Evolutionary conservation across 495 filamentous ascomycete genomes (phyloP), one percentile per base, ranked within the genome.

Genomic region (Hypoxylon fragiforme): DNA sequence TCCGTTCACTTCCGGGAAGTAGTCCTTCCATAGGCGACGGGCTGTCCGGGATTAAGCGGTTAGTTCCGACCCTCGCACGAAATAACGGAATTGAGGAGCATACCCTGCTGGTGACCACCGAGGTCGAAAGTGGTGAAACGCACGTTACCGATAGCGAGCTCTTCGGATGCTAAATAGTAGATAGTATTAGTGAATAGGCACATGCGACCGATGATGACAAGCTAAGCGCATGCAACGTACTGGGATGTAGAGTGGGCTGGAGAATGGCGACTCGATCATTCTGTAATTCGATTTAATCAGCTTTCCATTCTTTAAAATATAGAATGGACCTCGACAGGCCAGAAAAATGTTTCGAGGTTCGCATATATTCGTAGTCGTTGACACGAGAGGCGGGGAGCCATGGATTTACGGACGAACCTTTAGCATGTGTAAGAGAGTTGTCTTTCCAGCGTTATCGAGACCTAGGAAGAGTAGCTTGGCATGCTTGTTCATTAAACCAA

Each of bases 401-500:
- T 30, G 46, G 46, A 51, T 48, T 16, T 43, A 14, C 20, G 69
- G 31, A 61, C 84, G 66, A 71, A 90, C 88, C 88, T 97, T 96
- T 70, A 95, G 71, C 91, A 94, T 92, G 71, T 92, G 88, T 60
- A 94, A 73, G 45, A 92, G 74, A 24, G 94, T 97, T 14, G 95
- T 98, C 79, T 98, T 97, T 71, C 92, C 94, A 39, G 94, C 94
- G 81, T 97, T 96, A 73, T 98, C 94, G 52, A 97, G 86, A 53
- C 92, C 91, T 37, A 96, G 85, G 73, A 95, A 95, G 45, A 95
- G 83, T 36, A 96, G 84, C 81, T 96, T 95, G 57, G 87, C 90
- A 70, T 96, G 89, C 82, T 98, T 97, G 83, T 97, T 97, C 53
- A 90, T 78, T 60, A 98, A 83, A 50, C 95, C 94, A 51, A 97